Evolutionary conservation across 805 yeast genomes (phyloP).

Genomic region (Ogataea methanolica): DNA sequence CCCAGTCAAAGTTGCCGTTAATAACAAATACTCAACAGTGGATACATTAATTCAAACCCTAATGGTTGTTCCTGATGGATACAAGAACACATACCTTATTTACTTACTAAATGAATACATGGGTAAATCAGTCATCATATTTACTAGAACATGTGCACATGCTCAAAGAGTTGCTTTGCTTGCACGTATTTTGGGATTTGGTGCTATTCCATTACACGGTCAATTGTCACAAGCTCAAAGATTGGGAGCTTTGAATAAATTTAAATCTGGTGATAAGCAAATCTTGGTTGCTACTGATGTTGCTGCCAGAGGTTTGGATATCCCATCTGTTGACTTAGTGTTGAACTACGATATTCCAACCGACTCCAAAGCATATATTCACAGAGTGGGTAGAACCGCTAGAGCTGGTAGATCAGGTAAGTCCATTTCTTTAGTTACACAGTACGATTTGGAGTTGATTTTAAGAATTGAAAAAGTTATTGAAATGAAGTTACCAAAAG

Average conservation of each 20-base stretch:
- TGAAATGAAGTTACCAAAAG: conserved; percentile 78
- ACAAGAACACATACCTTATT: conserved; percentile 82
- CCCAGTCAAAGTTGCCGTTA: conserved; percentile 90
- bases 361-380: conserved; percentile 94
- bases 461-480: conserved; percentile 85
- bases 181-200: conserved; percentile 75
- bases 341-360: conserved; percentile 91
- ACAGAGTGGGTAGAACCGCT: conserved; percentile 97
- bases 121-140: conserved; percentile 85
- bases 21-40: conserved; percentile 85
- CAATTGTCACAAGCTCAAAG: conserved; percentile 83
- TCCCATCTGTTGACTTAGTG: conserved; percentile 87
- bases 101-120: conserved; percentile 74
- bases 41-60: conserved; percentile 86
- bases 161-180: conserved; percentile 85
- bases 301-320: conserved; percentile 96
- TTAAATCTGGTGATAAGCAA: conserved; percentile 65
- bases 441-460: conserved; percentile 87
- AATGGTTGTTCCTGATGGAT: conserved; percentile 88
- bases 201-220: conserved; percentile 92
- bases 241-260: conserved; percentile 74
- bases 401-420: conserved; percentile 90
- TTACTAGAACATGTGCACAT: conserved; percentile 93
- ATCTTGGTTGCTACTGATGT: conserved; percentile 84
- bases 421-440: conserved; percentile 85